phyloP scores from a whole-genome alignment of 345 rosid genomes.

The Jatropha curcas region DNA sequence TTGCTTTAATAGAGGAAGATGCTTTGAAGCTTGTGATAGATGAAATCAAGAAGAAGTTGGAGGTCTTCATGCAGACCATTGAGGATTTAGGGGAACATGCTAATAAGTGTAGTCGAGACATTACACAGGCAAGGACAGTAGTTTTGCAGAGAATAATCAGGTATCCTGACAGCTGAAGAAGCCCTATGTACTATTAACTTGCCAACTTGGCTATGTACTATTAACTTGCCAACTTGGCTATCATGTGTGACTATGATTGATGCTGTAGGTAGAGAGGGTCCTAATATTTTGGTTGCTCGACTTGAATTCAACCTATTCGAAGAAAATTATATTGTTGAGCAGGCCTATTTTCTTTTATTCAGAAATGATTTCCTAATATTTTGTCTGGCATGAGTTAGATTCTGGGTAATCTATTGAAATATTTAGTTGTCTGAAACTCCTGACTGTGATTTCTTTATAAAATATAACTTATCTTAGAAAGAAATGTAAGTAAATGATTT shows the following conservation, averaged over 20 bases:
- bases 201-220: background rate
- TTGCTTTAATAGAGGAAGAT: slow-evolving; percentile 56
- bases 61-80: slow-evolving; percentile 50
- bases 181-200: slow-evolving; percentile 16
- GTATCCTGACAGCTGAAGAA: slow-evolving; percentile 38
- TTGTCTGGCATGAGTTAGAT: background rate
- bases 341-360: background rate
- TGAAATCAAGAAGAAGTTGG: slow-evolving; percentile 78
- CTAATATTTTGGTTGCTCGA: background rate
- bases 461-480: no score
- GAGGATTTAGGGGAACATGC: slow-evolving; percentile 66
- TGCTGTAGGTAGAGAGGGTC: background rate
- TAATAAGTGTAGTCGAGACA: slow-evolving; percentile 61
- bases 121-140: slow-evolving; percentile 70
- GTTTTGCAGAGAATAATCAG: slow-evolving; percentile 62
- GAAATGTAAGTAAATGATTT: no score
- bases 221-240: background rate
- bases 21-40: slow-evolving; percentile 62
- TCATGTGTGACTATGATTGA: background rate
- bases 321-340: background rate
- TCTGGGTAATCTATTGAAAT: background rate
- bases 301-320: background rate
- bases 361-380: background rate
- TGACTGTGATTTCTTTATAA: no score
- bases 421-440: background rate